Evolutionary conservation across 208 protist species (phyloP), one percentile per base, ranked within the genome.

Genomic region (Trypanosoma theileri): DNA sequence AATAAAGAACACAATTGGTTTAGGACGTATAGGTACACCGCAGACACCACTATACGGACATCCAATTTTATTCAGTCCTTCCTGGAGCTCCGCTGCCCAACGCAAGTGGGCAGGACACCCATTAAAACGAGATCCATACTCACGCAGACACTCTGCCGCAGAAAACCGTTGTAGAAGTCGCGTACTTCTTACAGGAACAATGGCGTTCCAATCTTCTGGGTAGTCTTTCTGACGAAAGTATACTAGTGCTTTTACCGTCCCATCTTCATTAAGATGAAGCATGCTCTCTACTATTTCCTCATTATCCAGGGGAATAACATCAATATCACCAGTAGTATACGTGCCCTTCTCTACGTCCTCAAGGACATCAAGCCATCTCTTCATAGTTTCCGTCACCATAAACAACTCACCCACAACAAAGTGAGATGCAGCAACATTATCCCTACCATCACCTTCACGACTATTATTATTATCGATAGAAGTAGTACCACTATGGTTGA

Each of bases 351-450:
- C 48, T n/a, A 88, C 59, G 41, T 67, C 80, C 61, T 84, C 59
- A 58, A 91, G 67, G 4, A 91, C 73, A 58, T 91, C 81, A 1
- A 91, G 58, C 81, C 85, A 91, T 42, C 64, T 69, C 59, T 75
- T 73, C 77, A 88, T 82, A 44, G 74, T 80, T 31, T 66, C 66
- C 14, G 82, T 79, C 16, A 91, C 71, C 26, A 80, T 54, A 60
- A 86, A 91, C 40, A 88, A 63, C 66, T 91, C 85, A 8, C 85
- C 85, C 35, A 83, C 60, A n/a, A 91, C 78, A 59, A 78, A 80
- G 17, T 75, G 50, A 48, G 72, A 73, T 48, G 57, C n/a, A 9
- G 28, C 16, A 31, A 10, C 3, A 17, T 17, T 22, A 71, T 2
- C 45, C 19, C 0, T 17, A 53, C 12, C 14, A 41, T 40, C 28